Percentiles rank a stretch among this genome's conserved stretches.
Conservation (phyloP, 164 flowering plant species). For the Piper longum region DNA sequence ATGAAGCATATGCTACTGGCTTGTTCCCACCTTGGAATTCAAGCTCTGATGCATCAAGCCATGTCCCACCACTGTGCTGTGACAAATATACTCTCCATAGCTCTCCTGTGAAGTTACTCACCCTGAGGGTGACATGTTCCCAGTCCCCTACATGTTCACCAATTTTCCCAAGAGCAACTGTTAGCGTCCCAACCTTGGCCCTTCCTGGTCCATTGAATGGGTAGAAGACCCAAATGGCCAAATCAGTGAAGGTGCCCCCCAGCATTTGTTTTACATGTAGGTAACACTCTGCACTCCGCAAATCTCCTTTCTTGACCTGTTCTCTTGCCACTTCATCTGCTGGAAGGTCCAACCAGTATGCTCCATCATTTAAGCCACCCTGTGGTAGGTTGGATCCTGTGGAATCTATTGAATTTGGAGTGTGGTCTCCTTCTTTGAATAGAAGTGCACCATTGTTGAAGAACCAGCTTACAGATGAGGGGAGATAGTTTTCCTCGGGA, state of each 20-base stretch:
- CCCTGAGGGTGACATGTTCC: slow-evolving; percentile 44
- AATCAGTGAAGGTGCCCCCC: slow-evolving; percentile 59
- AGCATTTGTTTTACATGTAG: slow-evolving; percentile 63
- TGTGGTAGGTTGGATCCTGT: slow-evolving; percentile 70
- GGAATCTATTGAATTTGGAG: slow-evolving; percentile 34
- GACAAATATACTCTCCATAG: slow-evolving; percentile 27
- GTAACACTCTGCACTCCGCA: slow-evolving; percentile 34
- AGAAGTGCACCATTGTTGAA: slow-evolving; percentile 59
- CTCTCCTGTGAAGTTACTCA: slow-evolving; percentile 47
- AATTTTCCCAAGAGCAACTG: slow-evolving; percentile 26
- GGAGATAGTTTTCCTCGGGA: slow-evolving; percentile 58
- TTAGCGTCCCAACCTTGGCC: slow-evolving; percentile 23
- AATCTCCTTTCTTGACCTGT: slow-evolving; percentile 47
- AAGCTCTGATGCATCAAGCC: slow-evolving; percentile 27
- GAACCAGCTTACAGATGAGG: slow-evolving; percentile 69
- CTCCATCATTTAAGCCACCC: slow-evolving; percentile 57
- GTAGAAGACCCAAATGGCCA: slow-evolving; percentile 65
- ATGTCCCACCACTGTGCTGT: slow-evolving; percentile 29
- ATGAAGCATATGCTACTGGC: slow-evolving; percentile 26
- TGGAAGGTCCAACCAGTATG: slow-evolving; percentile 83
- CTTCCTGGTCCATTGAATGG: slow-evolving; percentile 59
- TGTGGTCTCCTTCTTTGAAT: slow-evolving; percentile 32
- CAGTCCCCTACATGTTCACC: slow-evolving; percentile 60
- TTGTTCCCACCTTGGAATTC: slow-evolving; percentile 33
- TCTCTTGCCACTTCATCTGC: slow-evolving; percentile 23